phyloP scores from a whole-genome alignment of 495 filamentous ascomycete genomes.

The Hypoxylon lenormandii region DNA sequence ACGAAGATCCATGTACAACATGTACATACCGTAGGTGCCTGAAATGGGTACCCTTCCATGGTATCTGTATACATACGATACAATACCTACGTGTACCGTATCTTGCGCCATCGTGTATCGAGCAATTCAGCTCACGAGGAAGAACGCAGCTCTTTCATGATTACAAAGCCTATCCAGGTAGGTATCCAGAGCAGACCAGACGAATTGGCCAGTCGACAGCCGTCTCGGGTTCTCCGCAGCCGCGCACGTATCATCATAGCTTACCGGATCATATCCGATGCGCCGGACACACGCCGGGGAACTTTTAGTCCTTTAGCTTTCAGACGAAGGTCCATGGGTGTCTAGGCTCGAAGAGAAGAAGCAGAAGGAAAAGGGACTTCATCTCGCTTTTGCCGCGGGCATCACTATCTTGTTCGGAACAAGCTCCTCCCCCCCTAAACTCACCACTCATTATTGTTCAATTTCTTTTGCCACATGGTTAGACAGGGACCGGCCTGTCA shows the following conservation, averaged over 20 bases:
- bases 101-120: not conserved
- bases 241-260: conserved; percentile 41
- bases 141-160: no score
- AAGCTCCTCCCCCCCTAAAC: conserved; percentile 16
- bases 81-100: conserved; percentile 4
- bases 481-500: conserved; percentile 35
- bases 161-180: conserved; percentile 11
- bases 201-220: conserved; percentile 28
- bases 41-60: no score
- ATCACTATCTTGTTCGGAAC: conserved; percentile 25
- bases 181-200: conserved; percentile 19
- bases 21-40: no score
- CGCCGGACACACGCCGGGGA: conserved; percentile 31
- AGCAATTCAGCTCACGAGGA: no score
- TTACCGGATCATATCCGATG: conserved; percentile 46
- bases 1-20: conserved; percentile 29
- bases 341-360: conserved; percentile 23
- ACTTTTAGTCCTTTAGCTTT: conserved; percentile 32
- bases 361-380: conserved; percentile 21
- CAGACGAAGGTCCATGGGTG: not conserved
- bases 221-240: conserved; percentile 44
- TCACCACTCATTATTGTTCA: conserved; percentile 20
- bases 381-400: conserved; percentile 34
- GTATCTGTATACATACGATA: no score
- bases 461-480: conserved; percentile 47